Evolutionary conservation across 805 yeast species (phyloP), one percentile per base, ranked within the genome.

Genomic region (Wickerhamomyces kurtzmanii): DNA sequence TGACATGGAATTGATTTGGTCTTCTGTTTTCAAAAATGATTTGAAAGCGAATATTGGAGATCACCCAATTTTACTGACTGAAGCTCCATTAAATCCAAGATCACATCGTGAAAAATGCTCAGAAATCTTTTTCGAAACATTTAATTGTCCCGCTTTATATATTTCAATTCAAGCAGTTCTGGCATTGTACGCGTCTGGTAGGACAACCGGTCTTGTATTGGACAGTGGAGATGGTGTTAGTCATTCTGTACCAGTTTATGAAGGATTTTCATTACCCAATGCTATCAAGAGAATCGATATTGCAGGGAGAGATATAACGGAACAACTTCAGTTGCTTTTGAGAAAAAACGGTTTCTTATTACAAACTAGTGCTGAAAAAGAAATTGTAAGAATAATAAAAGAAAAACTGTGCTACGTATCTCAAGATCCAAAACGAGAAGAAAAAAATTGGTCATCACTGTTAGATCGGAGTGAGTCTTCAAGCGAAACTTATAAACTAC

Each of bases 151-250:
- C 15, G 96, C 96, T 3, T 85, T 87, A 5, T 87, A 89, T 45
- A 87, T 89, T 23, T 94, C 96, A 13, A 85, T 84, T 45, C 97
- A 89, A 39, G 89, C 94, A 0, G 86, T 86, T 8, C 57, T 87
- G 22, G 68, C 95, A 4, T 57, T 87, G 22, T 87, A 89, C 54
- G 86, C 96, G 0, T 68, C 83, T 5, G 97, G 96, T 0, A 59
- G 84, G 39, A 87, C 96, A 6, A 86, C 94, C 0, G 97, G 96
- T 2, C 69, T 84, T 21, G 94, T 84, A 3, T 46, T 89, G 9
- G 96, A 87, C 46, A 70, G 79, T n/a, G 96, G 96, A 5, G 96
- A 87, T 51, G 96, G 96, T 5, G 94, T 85, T 15, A 70, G 82
- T 22, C 87, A 82, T 44, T 65, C 81, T 7, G 94, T 85, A 3